Percentiles rank a stretch among this genome's conserved stretches.
Evolutionary conservation across 2,329 filamentous ascomycete genomes (phyloP).

Genomic region (Curvularia sp.): DNA sequence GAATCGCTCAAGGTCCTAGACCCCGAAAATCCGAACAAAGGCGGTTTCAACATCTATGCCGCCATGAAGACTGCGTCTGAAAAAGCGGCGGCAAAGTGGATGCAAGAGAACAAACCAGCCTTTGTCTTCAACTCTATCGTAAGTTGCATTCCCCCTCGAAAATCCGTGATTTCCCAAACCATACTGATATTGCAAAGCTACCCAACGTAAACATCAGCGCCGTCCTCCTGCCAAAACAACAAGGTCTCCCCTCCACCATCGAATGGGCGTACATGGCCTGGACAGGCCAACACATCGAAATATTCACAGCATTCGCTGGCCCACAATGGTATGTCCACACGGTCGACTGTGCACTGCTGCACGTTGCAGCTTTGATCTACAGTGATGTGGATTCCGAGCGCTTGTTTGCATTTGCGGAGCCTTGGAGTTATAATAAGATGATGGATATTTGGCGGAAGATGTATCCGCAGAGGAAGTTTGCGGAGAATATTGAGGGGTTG

Average conservation of each 20-base stretch:
- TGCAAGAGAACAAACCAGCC: conserved; percentile 52
- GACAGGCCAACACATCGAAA: conserved; percentile 45
- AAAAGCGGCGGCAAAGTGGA: conserved; percentile 56
- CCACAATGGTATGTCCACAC: conserved; percentile 35
- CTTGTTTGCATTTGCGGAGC: conserved; percentile 61
- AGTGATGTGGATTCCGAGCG: conserved; percentile 57
- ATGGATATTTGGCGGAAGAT: conserved; percentile 49
- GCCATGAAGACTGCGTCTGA: conserved; percentile 59
- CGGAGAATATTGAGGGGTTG: conserved; percentile 25
- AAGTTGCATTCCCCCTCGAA: conserved; percentile 4
- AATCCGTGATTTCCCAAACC: no score
- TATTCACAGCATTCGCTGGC: conserved; percentile 9
- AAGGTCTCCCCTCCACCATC: conserved; percentile 43
- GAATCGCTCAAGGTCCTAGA: conserved; percentile 43
- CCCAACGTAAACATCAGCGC: conserved; percentile 48
- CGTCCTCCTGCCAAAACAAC: conserved; percentile 45
- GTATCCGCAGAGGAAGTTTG: conserved; percentile 51
- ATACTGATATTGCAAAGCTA: conserved; percentile 29
- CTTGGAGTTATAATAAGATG: conserved; percentile 57
- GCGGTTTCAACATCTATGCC: conserved; percentile 49
- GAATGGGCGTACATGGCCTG: conserved; percentile 34
- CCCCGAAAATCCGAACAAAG: conserved; percentile 19
- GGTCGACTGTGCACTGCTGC: conserved; percentile 54
- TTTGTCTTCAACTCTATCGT: conserved; percentile 55
- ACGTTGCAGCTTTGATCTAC: conserved; percentile 60